Conservation (phyloP, 2,329 filamentous ascomycete species). For the Pseudogymnoascus sp. region DNA sequence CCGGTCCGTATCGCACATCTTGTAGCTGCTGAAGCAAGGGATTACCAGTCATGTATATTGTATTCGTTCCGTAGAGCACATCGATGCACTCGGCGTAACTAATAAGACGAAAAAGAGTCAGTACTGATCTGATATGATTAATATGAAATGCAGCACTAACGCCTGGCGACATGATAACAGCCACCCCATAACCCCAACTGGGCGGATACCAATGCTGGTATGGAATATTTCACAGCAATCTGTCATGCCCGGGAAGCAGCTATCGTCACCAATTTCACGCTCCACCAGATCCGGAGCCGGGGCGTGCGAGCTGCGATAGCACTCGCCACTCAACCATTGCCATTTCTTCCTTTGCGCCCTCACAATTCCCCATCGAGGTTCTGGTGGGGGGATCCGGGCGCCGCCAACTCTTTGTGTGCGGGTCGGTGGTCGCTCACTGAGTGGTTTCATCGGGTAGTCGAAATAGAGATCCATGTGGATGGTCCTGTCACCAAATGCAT, state of each 20-base stretch:
- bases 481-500: not conserved
- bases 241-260: not conserved
- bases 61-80: not conserved
- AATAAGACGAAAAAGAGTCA: not conserved
- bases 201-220: not conserved
- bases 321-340: not conserved
- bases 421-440: not conserved
- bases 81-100: not conserved
- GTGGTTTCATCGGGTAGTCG: not conserved
- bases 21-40: not conserved
- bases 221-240: not conserved
- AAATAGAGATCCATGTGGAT: not conserved
- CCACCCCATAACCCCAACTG: not conserved
- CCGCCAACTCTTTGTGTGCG: not conserved
- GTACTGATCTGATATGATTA: not conserved
- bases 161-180: not conserved
- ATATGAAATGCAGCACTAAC: constrained; percentile 1
- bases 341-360: not conserved
- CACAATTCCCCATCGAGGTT: not conserved
- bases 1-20: not conserved
- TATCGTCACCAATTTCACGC: not conserved
- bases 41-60: not conserved
- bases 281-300: not conserved
- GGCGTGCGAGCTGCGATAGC: not conserved
- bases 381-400: not conserved